A percentile compares a stretch with the other conserved stretches of the same genome.
Evolutionary conservation across 495 filamentous ascomycete genomes (phyloP).

Genomic region (Lasiosphaeria ovina): DNA sequence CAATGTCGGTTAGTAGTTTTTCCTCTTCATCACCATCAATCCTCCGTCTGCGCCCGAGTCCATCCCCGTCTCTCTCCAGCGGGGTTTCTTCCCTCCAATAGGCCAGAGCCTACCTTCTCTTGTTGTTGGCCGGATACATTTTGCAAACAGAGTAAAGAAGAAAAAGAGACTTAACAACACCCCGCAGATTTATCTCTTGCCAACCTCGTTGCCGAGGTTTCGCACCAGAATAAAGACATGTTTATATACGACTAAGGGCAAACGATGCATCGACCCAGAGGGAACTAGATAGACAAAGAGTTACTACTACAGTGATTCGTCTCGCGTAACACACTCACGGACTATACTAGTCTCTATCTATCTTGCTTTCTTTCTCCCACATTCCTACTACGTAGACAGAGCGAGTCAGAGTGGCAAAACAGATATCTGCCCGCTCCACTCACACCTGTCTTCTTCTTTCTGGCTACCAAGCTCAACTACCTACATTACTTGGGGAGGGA

Average conservation of each 20-base stretch:
- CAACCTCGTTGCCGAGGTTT: constrained; percentile 82
- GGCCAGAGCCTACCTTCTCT: no score
- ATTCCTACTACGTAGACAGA: no score
- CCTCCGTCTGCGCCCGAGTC: not conserved
- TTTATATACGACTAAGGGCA: constrained; percentile 28
- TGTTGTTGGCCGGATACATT: no score
- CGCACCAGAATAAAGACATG: constrained; percentile 77
- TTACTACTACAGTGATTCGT: no score
- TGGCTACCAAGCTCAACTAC: not conserved
- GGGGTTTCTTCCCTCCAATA: no score
- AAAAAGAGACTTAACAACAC: not conserved
- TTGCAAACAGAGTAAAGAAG: not conserved
- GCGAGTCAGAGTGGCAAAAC: no score
- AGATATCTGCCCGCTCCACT: no score
- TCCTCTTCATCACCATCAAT: not conserved
- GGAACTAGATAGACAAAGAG: not conserved
- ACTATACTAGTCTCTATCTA: no score
- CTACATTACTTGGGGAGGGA: no score
- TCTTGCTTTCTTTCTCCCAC: not conserved
- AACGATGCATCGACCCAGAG: no score
- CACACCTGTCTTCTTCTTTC: no score
- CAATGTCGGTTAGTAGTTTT: constrained; percentile 56
- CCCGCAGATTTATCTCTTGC: constrained; percentile 71
- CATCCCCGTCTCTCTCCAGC: constrained; percentile 14
- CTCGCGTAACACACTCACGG: no score